Evolutionary conservation across 441 rosid genomes (phyloP).

Genomic region (Euphorbia schlechtendalii): DNA sequence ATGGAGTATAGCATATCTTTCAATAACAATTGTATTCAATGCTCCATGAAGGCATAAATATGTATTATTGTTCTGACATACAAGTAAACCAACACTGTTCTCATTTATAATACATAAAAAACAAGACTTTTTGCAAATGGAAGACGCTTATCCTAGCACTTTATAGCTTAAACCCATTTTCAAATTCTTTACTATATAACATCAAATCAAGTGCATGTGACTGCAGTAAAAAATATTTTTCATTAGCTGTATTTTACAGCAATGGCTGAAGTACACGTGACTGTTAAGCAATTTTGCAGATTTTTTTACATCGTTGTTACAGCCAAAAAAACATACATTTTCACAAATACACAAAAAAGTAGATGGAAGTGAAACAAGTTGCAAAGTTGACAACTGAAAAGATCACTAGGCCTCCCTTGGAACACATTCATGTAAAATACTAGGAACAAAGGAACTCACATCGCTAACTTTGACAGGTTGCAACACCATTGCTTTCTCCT

Average conservation of each 20-base stretch:
- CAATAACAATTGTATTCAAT: neutral
- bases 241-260: neutral
- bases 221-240: neutral
- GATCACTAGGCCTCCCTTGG: neutral
- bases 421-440: conserved; percentile 2
- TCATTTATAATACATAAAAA: neutral
- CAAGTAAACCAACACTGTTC: neutral
- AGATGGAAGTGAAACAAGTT: neutral
- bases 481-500: conserved; percentile 59
- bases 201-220: neutral
- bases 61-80: neutral
- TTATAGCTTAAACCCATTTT: neutral
- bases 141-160: neutral
- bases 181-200: neutral
- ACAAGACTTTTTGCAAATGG: neutral
- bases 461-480: conserved; percentile 60
- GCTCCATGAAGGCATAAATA: conserved; percentile 1
- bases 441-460: conserved; percentile 39
- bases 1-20: neutral
- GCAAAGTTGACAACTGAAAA: neutral
- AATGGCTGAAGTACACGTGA: neutral
- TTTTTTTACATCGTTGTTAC: neutral
- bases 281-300: neutral
- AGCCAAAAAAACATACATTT: neutral
- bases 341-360: neutral